These are phyloP conservation scores for Vitis hybrid DNA, from an alignment of 177 flowering plant species.

Conservation along the genomic window DNA sequence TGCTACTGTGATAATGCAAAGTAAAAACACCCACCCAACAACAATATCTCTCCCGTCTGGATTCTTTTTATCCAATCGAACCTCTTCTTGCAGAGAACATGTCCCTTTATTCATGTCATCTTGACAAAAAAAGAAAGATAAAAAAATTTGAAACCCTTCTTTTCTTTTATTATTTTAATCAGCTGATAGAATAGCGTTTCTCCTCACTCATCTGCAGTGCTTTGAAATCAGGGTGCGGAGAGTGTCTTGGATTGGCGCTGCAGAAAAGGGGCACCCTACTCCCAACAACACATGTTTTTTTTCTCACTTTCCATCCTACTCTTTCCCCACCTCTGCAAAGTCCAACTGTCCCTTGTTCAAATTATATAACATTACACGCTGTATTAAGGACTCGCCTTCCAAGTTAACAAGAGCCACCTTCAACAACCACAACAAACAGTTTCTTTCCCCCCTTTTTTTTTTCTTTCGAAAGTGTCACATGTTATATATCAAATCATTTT, in stretches of 20 bases:
- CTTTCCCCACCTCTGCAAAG: background rate
- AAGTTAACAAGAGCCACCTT: too few relatives aligned
- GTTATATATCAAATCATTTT: too few relatives aligned
- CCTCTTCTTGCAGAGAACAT: constrained; percentile 58
- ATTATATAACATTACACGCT: too few relatives aligned
- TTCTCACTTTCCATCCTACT: constrained; percentile 3
- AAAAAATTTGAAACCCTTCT: too few relatives aligned
- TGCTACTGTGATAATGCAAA: constrained; percentile 43
- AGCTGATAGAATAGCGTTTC: background rate
- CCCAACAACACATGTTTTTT: constrained; percentile 17
- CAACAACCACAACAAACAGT: too few relatives aligned
- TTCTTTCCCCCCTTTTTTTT: too few relatives aligned
- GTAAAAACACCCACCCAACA: constrained; percentile 39
- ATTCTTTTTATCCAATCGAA: constrained; percentile 56
- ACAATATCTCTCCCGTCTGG: constrained; percentile 44
- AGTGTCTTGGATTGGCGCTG: constrained; percentile 24
- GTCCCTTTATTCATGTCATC: constrained; percentile 43
- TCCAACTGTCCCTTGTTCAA: constrained; percentile 4
- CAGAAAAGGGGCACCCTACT: constrained; percentile 15
- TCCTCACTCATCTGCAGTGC: constrained; percentile 12
- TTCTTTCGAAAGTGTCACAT: too few relatives aligned
- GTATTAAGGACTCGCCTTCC: too few relatives aligned
- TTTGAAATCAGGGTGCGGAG: constrained; percentile 16
- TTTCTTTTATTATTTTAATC: background rate
- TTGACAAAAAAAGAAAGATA: constrained; percentile 3